Evolutionary conservation across 1,139 yeast species (phyloP), one percentile per base, ranked within the genome.

Genomic region (Blastobotrys illinoisensis): DNA sequence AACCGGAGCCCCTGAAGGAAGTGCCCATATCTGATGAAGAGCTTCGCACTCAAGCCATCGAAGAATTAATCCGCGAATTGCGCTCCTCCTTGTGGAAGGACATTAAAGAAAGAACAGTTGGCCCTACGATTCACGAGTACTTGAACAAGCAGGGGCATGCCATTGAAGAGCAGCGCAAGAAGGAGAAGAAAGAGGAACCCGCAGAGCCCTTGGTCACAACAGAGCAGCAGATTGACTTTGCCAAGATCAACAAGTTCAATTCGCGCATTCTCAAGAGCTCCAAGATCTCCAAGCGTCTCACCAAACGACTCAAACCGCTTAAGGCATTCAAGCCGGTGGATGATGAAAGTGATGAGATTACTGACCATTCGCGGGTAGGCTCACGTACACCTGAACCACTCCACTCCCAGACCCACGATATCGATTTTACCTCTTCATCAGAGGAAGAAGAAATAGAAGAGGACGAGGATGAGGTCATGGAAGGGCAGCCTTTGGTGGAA

Each of bases 31-130:
- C 40, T 11, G 40, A 32, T 16, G 40, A 32, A 16, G 40, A 32
- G 16, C 13, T 32, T 4, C 40, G 40, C 16, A n/a, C 40, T 16
- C 40, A 32, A 16, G 40, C 40, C 14, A 32, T 32, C 13, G 40
- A 32, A 14, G 40, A 32, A 16, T 16, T 32, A 16, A 13, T 32
- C 40, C 40, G 40, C 16, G 96, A 89, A 59, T 77, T 89, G 54
- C 81, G 81, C 59, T 73, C 76, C 5, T 82, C 85, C 53, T 70
- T 89, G 52, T 73, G 83, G 43, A 85, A 86, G 58, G 96, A 89
- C 70, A 80, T 89, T 40, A 76, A 88, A 63, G 93, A 85, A 64
- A 80, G 90, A 60, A 73, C 87, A 5, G 79, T 88, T 40, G 91
- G 89, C 0, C 91, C 95, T 0, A 77, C 79, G 1, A 79, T 89